Percentiles rank a stretch among this genome's conserved stretches.
These are phyloP conservation scores for Podospora australis DNA, from an alignment of 495 filamentous ascomycete genomes.

Conservation along the genomic window DNA sequence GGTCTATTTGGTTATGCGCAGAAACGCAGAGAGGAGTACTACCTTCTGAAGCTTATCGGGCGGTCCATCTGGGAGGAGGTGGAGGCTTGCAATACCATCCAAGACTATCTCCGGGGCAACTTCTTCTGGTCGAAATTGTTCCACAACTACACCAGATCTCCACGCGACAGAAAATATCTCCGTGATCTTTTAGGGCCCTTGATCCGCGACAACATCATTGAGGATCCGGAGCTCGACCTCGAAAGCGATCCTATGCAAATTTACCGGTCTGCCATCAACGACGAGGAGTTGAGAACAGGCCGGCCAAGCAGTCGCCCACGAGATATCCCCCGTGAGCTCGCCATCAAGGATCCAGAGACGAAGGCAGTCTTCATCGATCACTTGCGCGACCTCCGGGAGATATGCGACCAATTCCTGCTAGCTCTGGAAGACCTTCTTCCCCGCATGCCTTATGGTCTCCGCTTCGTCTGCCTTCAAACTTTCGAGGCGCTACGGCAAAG, in stretches of 20 bases:
- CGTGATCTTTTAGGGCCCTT: constrained; percentile 75
- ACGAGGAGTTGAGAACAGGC: constrained; percentile 91
- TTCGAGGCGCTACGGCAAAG: constrained; percentile 67
- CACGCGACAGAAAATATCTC: constrained; percentile 86
- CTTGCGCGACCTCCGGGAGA: constrained; percentile 85
- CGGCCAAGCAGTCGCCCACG: constrained; percentile 69
- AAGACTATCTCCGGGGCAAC: constrained; percentile 82
- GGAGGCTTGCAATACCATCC: constrained; percentile 61
- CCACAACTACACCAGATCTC: constrained; percentile 81
- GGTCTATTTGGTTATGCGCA: constrained; percentile 95
- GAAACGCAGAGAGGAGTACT: constrained; percentile 94
- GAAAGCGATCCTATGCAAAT: constrained; percentile 98
- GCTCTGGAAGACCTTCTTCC: constrained; percentile 75
- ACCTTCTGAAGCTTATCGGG: constrained; percentile 82
- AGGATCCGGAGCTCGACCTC: constrained; percentile 82
- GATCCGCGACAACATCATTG: constrained; percentile 81
- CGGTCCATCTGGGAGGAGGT: constrained; percentile 83
- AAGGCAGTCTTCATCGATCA: constrained; percentile 87
- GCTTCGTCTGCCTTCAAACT: constrained; percentile 81
- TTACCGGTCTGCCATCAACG: constrained; percentile 88
- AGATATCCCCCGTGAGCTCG: constrained; percentile 81
- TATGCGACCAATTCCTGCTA: constrained; percentile 80
- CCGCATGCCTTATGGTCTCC: constrained; percentile 87
- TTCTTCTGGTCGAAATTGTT: constrained; percentile 91
- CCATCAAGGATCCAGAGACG: constrained; percentile 89